phyloP scores from a whole-genome alignment of 192 early-diverging fungal genomes.

The Umbelopsis isabellina region DNA sequence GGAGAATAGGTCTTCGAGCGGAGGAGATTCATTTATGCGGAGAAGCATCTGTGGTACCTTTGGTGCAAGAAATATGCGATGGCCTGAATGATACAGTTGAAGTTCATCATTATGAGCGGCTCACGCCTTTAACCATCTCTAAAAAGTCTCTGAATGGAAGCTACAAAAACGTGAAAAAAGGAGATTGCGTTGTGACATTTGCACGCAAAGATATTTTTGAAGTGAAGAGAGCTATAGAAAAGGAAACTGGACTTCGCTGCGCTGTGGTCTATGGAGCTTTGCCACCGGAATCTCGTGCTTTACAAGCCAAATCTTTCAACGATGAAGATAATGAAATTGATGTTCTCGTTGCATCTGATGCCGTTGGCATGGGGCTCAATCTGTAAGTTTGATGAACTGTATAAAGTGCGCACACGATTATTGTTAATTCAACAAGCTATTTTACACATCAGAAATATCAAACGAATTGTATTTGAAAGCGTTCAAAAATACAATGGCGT shows the following conservation, averaged over 20 bases:
- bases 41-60: conserved; percentile 81
- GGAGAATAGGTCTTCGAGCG: conserved; percentile 62
- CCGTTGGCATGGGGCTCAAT: conserved; percentile 97
- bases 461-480: conserved; percentile 83
- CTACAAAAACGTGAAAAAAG: conserved; percentile 63
- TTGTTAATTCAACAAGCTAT: neutral
- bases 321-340: conserved; percentile 74
- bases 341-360: conserved; percentile 93
- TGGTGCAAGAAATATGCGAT: conserved; percentile 76
- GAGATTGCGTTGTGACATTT: conserved; percentile 94
- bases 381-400: conserved; percentile 55
- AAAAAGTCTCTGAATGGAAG: conserved; percentile 57
- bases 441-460: conserved; percentile 67
- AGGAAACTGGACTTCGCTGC: conserved; percentile 68
- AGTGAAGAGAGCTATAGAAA: conserved; percentile 79
- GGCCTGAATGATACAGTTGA: conserved; percentile 78
- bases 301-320: conserved; percentile 92
- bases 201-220: conserved; percentile 79
- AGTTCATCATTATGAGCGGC: conserved; percentile 75
- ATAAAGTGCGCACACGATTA: neutral
- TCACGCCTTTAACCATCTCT: conserved; percentile 68
- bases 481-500: conserved; percentile 83
- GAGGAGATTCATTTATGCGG: conserved; percentile 92
- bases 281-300: conserved; percentile 90
- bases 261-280: conserved; percentile 93